Conservation (phyloP, 1,139 yeast species). For the Geotrichum restrictum region DNA sequence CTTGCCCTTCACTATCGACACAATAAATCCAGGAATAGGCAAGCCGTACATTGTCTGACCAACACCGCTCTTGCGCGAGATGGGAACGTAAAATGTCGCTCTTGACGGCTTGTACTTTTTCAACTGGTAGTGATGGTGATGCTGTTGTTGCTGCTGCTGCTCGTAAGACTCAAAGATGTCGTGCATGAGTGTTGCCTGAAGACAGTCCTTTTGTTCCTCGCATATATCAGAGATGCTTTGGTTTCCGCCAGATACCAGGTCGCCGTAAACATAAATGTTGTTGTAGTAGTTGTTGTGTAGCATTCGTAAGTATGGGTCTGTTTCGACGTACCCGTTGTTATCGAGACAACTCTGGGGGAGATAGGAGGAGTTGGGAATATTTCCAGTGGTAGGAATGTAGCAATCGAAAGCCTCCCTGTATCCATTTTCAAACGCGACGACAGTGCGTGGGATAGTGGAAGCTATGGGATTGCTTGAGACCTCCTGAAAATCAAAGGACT, state of each 20-base stretch:
- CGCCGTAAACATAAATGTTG: constrained; percentile 21
- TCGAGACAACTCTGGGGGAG: constrained; percentile 16
- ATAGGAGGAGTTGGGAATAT: constrained; percentile 18
- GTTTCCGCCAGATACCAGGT: constrained; percentile 17
- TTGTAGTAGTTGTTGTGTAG: constrained; percentile 11
- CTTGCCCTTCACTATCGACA: constrained; percentile 18
- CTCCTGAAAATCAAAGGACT: background rate
- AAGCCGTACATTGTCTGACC: constrained; percentile 20
- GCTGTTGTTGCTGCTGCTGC: background rate
- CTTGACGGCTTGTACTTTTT: constrained; percentile 11
- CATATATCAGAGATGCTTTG: constrained; percentile 18
- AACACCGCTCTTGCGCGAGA: constrained; percentile 20
- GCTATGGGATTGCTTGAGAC: too few species aligned
- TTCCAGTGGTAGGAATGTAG: constrained; percentile 22
- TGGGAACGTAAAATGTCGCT: constrained; percentile 17
- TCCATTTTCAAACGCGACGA: constrained; percentile 19
- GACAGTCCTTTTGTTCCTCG: constrained; percentile 13
- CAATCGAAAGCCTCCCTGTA: constrained; percentile 15
- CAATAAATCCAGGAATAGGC: constrained; percentile 19
- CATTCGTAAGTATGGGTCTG: constrained; percentile 20
- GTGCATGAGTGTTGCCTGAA: constrained; percentile 16
- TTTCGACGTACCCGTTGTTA: constrained; percentile 16
- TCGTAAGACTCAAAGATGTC: constrained; percentile 7
- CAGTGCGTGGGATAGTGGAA: constrained; percentile 4
- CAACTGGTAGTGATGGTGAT: constrained; percentile 5